Conservation (phyloP, 257 asterid species). For the Solanum corneliomulleri region DNA sequence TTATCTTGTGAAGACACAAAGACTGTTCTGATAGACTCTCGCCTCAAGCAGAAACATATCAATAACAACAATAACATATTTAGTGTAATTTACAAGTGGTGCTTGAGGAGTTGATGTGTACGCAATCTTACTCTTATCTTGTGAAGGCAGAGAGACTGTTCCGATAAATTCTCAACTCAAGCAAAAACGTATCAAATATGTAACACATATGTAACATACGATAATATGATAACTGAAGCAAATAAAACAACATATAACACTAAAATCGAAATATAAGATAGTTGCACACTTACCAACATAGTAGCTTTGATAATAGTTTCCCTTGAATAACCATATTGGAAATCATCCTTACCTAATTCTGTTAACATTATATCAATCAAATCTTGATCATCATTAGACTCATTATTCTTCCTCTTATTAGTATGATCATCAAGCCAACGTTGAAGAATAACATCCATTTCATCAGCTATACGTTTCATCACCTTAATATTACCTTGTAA, state of each 20-base stretch:
- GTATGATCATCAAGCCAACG: constrained; percentile 23
- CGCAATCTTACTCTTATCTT: no score
- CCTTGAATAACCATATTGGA: not conserved
- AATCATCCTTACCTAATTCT: not conserved
- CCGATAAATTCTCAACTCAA: no score
- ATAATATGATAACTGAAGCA: no score
- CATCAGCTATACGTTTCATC: constrained; percentile 15
- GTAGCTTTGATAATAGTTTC: not conserved
- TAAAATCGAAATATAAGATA: no score
- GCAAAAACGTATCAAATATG: no score
- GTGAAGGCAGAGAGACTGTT: no score
- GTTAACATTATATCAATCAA: constrained; percentile 21
- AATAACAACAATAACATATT: no score
- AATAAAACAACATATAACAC: not conserved
- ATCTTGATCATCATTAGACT: not conserved
- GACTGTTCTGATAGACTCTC: no score
- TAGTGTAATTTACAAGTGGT: no score
- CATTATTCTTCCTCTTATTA: not conserved
- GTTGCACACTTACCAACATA: not conserved
- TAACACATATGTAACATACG: no score
- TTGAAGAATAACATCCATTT: constrained; percentile 14
- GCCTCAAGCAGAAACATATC: not conserved
- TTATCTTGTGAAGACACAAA: no score
- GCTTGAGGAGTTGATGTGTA: no score
- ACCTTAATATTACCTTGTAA: constrained; percentile 12